phyloP scores from a whole-genome alignment of 345 rosid species.

The Linum lewisii region DNA sequence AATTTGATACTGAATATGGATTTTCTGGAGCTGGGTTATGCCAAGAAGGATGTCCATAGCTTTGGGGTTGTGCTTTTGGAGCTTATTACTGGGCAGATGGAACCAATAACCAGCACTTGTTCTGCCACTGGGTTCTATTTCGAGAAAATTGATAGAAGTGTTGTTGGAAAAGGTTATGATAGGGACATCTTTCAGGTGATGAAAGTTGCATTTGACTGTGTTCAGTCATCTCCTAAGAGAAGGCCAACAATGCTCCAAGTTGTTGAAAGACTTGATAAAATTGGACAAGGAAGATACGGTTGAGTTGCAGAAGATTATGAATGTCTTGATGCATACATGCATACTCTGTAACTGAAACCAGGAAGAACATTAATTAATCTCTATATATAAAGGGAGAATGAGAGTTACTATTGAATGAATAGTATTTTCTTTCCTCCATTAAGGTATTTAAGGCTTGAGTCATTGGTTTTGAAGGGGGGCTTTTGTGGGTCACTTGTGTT shows the following conservation, averaged over 20 bases:
- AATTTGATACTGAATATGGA: background rate
- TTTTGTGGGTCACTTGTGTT: too few species aligned
- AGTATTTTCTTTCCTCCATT: too few species aligned
- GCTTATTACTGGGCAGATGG: constrained; percentile 11
- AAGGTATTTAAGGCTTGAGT: too few species aligned
- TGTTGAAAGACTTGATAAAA: background rate
- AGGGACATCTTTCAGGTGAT: background rate
- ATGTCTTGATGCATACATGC: too few species aligned
- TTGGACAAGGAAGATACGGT: background rate
- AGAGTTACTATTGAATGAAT: too few species aligned
- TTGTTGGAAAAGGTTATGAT: background rate
- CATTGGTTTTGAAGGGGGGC: too few species aligned
- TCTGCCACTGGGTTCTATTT: background rate
- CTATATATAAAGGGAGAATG: too few species aligned
- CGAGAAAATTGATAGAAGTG: background rate
- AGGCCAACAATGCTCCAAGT: constrained; percentile 2
- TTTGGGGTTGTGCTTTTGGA: constrained; percentile 22
- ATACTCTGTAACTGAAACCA: too few species aligned
- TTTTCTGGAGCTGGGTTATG: constrained; percentile 14
- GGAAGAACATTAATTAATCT: too few species aligned
- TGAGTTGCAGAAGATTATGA: background rate
- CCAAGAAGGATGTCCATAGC: constrained; percentile 17
- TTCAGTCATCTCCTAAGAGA: background rate
- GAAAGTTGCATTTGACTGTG: background rate
- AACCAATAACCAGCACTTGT: background rate